Base-by-base conservation (phyloP, 2,329 filamentous ascomycete species). In the Fusarium sp. region DNA sequence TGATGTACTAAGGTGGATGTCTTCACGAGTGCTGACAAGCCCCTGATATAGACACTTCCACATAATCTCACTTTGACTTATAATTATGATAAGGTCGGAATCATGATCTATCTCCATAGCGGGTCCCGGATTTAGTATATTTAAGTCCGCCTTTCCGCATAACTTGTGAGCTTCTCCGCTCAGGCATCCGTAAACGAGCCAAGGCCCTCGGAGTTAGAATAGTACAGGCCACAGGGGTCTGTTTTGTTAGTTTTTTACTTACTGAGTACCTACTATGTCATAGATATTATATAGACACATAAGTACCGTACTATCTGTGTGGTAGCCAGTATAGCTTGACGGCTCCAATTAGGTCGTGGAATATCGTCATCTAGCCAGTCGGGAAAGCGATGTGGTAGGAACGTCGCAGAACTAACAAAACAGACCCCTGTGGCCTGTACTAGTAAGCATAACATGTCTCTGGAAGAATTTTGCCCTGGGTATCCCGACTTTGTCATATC, bases 91-190 rank as follows among this genome's bases (percentile, higher is more conserved):
- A 5, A 16, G 8, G n/a, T 23, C 43, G 43, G 31, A 20, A 28
- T 60, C 23, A 31, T 20, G 7, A 29, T 23, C 8, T 62, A 62
- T 62, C 46, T 62, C 59, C 59, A 55, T 16, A 16, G 15, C 38
- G 18, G 23, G 33, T 18, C 8, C 23, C 59, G 59, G 59, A 63
- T 29, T 63, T 63, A 63, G 50, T n/a, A 41, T 31, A 21, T 29
- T 21, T 55, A 61, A 55, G 20, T 63, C 59, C 33, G 46, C 28
- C 12, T 23, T 50, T 35, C 3, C 18, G n/a, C 15, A 54, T 42
- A 21, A 12, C 15, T 55, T 18, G 15, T 29, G 16, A 29, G n/a
- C 18, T 23, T 29, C 28, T 41, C 24, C 4, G 16, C 33, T 23
- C 13, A 42, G 13, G n/a, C 11, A 15, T 13, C 8, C 23, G 12